Conservation (phyloP, 345 rosid species). For the Psidium guajava region DNA sequence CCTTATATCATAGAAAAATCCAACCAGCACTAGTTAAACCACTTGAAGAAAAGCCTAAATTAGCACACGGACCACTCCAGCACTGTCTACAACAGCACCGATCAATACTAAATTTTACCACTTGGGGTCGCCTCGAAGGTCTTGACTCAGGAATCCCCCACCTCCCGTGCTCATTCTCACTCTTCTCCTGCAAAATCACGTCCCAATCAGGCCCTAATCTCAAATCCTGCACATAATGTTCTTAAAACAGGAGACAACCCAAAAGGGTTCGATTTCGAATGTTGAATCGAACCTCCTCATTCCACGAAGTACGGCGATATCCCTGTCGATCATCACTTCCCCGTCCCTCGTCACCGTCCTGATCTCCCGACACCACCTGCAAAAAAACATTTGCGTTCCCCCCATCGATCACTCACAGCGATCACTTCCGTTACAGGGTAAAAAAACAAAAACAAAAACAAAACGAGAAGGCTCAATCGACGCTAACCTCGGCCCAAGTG, state of each 20-base stretch:
- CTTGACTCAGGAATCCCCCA: conserved; percentile 17
- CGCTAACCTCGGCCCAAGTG: conserved; percentile 59
- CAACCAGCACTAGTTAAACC: neutral
- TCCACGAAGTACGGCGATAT: conserved; percentile 9
- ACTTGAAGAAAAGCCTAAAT: neutral
- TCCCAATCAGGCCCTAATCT: neutral
- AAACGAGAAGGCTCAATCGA: neutral
- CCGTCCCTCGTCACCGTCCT: conserved; percentile 17
- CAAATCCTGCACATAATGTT: neutral
- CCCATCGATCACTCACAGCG: neutral
- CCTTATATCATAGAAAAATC: neutral
- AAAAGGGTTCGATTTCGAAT: neutral
- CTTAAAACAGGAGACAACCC: neutral
- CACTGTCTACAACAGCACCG: neutral
- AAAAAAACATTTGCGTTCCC: neutral
- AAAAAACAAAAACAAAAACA: neutral
- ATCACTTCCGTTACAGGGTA: neutral
- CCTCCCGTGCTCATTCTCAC: conserved; percentile 4
- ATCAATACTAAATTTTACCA: conserved; percentile 9
- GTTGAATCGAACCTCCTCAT: conserved; percentile 11
- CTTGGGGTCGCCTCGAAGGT: conserved; percentile 24
- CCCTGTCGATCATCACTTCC: neutral
- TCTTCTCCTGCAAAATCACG: conserved; percentile 10
- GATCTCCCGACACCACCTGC: conserved; percentile 73
- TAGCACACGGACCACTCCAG: neutral